Evolutionary conservation across 2,329 filamentous ascomycete genomes (phyloP), one percentile per base, ranked within the genome.

Genomic region (Claviceps spartinae): DNA sequence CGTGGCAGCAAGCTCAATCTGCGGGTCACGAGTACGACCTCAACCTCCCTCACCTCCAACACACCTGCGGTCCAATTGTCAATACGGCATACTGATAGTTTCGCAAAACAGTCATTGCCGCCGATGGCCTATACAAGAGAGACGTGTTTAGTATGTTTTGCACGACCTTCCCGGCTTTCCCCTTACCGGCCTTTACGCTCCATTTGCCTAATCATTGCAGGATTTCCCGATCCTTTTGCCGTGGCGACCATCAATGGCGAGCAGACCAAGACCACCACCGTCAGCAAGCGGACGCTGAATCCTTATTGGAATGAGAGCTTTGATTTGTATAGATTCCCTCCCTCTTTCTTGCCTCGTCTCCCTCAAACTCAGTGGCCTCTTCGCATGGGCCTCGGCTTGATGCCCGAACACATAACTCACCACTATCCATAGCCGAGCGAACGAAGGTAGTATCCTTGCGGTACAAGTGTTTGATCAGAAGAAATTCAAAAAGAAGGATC

Each of bases 401-500:
- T 22, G 24, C 46, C 26, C 6, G 16, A 47, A 41, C 36, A 22
- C n/a, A 41, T 30, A 34, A 18, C 49, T 49, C 36, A 54, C 49
- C 16, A 40, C 37, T 6, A 46, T 22, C 38, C 44, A 54, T 66
- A 97, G 93, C 75, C 81, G 80, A 66, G 91, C 88, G 55, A 93
- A 85, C 55, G 93, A 98, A 67, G 91, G 95, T 63, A 95, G 90
- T 68, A 96, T 98, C 63, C 77, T 98, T 47, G 93, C 93, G 7
- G 90, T 98, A 47, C 93, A 98, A 67, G 95, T 98, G 52, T 98
- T 98, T 66, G 93, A 98, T 70, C 93, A 98, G 72, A 96, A 96
- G 76, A 98, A 98, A 73, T 98, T 98, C 74, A 98, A 98, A 78
- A 98, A 98, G 81, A 98, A 97, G 88, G 93, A 98, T 62, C 93